Conservation (phyloP, 116 monocot genomes). For the Cymodocea nodosa region DNA sequence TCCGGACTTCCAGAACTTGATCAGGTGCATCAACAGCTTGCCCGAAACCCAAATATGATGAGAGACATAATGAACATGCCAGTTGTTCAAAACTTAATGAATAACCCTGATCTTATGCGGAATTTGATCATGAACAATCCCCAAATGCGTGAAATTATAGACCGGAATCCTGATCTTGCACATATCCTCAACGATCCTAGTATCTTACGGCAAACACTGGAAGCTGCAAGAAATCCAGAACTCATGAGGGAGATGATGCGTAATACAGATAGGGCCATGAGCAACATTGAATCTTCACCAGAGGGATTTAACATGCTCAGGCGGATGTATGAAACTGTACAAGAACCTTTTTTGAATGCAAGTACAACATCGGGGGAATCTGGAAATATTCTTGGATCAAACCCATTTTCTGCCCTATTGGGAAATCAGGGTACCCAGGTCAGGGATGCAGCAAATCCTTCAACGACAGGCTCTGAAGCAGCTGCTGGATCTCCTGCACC, state of each 20-base stretch:
- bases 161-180: constrained; percentile 72
- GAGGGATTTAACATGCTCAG: constrained; percentile 92
- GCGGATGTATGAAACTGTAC: constrained; percentile 92
- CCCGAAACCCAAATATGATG: constrained; percentile 74
- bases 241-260: constrained; percentile 93
- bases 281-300: constrained; percentile 85
- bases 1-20: constrained; percentile 50
- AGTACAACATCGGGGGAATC: constrained; percentile 59
- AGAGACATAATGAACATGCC: constrained; percentile 83
- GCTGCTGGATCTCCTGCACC: constrained; percentile 45
- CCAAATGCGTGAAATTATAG: constrained; percentile 72
- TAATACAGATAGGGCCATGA: constrained; percentile 91
- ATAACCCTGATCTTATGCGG: constrained; percentile 65
- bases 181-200: constrained; percentile 78
- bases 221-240: constrained; percentile 80
- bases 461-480: constrained; percentile 28
- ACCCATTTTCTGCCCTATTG: constrained; percentile 71
- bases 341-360: constrained; percentile 93
- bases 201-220: constrained; percentile 57
- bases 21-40: constrained; percentile 61
- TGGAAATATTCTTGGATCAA: constrained; percentile 38
- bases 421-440: constrained; percentile 44
- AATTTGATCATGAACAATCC: constrained; percentile 80
- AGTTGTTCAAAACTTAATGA: constrained; percentile 53
- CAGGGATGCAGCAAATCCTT: constrained; percentile 28